Conservation (phyloP, 352 stramenopile genomes). For the Phytopythium aichiense region DNA sequence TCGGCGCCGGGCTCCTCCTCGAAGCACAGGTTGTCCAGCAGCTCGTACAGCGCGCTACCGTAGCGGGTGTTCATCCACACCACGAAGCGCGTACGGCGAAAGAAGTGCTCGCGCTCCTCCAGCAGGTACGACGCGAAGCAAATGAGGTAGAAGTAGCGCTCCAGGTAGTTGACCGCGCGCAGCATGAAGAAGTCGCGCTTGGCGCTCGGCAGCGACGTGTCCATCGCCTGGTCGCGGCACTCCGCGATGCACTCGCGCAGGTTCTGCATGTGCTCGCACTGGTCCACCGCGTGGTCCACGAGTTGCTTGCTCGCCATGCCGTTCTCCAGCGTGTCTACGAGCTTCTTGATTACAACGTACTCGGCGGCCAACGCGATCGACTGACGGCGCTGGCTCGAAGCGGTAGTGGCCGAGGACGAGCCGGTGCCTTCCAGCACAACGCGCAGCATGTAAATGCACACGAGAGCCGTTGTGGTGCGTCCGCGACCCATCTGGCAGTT, state of each 20-base stretch:
- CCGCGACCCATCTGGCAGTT: conserved; percentile 91
- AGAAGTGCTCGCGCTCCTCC: conserved; percentile 53
- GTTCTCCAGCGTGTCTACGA: conserved; percentile 69
- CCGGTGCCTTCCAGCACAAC: conserved; percentile 53
- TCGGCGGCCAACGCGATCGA: conserved; percentile 50
- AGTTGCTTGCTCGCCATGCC: conserved; percentile 55
- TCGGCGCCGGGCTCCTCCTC: conserved; percentile 76
- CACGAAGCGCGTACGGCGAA: conserved; percentile 61
- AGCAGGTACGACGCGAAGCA: conserved; percentile 87
- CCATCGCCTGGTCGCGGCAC: conserved; percentile 69
- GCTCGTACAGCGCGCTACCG: conserved; percentile 74
- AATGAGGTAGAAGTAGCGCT: conserved; percentile 88
- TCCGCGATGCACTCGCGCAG: conserved; percentile 80
- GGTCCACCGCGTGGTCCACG: conserved; percentile 70
- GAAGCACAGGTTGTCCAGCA: conserved; percentile 86
- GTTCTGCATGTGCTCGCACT: conserved; percentile 85
- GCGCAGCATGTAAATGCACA: conserved; percentile 86
- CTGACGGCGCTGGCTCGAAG: conserved; percentile 28
- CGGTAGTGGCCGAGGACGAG: conserved; percentile 2
- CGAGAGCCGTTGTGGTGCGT: conserved; percentile 83
- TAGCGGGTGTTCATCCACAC: conserved; percentile 85
- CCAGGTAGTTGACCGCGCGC: conserved; percentile 85
- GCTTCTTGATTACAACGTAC: conserved; percentile 72
- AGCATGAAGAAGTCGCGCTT: conserved; percentile 85
- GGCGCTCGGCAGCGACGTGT: conserved; percentile 52